Conservation (phyloP, 805 yeast genomes). For the Sugiyamaella marilandica region DNA sequence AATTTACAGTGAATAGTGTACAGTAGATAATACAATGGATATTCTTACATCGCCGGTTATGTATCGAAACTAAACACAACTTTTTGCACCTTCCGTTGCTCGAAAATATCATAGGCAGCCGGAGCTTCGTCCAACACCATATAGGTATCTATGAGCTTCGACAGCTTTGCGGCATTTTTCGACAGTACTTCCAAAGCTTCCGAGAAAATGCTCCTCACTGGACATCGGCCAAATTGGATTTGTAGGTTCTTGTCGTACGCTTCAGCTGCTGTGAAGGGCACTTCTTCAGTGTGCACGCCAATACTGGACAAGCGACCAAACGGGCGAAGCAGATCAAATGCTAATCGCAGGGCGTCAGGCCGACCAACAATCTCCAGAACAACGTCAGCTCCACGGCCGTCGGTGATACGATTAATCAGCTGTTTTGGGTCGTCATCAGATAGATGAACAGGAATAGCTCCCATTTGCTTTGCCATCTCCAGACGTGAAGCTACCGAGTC, state of each 20-base stretch:
- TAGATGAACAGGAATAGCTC: constrained; percentile 44
- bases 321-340: constrained; percentile 50
- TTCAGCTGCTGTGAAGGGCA: constrained; percentile 55
- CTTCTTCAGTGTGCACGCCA: constrained; percentile 55
- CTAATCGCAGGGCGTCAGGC: constrained; percentile 44
- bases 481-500: constrained; percentile 48
- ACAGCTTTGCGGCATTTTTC: constrained; percentile 41
- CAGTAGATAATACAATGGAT: no score
- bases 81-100: constrained; percentile 50
- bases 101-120: constrained; percentile 48
- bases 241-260: constrained; percentile 54
- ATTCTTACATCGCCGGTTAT: neutral
- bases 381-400: constrained; percentile 53
- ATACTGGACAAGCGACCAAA: constrained; percentile 55
- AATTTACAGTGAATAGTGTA: no score
- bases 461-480: constrained; percentile 41
- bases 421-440: constrained; percentile 41
- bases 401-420: constrained; percentile 36
- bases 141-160: constrained; percentile 47
- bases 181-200: constrained; percentile 49
- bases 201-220: constrained; percentile 51
- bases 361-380: constrained; percentile 56
- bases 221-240: constrained; percentile 60
- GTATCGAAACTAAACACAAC: constrained; percentile 39
- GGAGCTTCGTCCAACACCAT: constrained; percentile 43